Conservation (phyloP, 805 yeast species). For the Teunomyces funiuensis region DNA sequence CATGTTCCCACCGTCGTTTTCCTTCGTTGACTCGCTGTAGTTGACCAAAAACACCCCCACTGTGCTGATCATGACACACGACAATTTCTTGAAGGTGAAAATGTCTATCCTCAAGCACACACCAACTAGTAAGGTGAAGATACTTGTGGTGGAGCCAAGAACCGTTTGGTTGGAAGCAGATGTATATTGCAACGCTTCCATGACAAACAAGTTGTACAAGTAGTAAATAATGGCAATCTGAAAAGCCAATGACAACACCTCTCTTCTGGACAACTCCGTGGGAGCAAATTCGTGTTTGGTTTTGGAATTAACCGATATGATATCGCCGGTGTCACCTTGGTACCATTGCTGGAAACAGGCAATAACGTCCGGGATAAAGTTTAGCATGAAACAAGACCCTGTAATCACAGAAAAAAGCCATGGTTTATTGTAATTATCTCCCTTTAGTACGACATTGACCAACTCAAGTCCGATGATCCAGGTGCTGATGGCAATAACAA, state of each 20-base stretch:
- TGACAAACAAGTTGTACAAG: conserved; percentile 38
- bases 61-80: conserved; percentile 46
- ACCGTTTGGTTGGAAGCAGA: conserved; percentile 55
- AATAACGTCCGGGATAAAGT: conserved; percentile 39
- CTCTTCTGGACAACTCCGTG: conserved; percentile 22
- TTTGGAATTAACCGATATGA: not conserved
- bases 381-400: conserved; percentile 48
- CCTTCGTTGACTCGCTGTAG: conserved; percentile 25
- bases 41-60: conserved; percentile 49
- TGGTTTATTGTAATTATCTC: conserved; percentile 49
- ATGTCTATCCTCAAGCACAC: conserved; percentile 39
- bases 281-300: conserved; percentile 7
- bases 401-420: conserved; percentile 45
- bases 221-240: conserved; percentile 45
- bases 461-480: conserved; percentile 53
- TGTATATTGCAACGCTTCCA: conserved; percentile 47
- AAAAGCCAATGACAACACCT: conserved; percentile 36
- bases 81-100: conserved; percentile 40
- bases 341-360: not conserved
- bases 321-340: conserved; percentile 6
- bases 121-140: conserved; percentile 50
- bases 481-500: conserved; percentile 41
- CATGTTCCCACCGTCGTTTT: conserved; percentile 22
- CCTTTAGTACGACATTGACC: conserved; percentile 49
- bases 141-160: conserved; percentile 50